phyloP scores from a whole-genome alignment of 2,329 filamentous ascomycete species.

The Zalaria sp. region DNA sequence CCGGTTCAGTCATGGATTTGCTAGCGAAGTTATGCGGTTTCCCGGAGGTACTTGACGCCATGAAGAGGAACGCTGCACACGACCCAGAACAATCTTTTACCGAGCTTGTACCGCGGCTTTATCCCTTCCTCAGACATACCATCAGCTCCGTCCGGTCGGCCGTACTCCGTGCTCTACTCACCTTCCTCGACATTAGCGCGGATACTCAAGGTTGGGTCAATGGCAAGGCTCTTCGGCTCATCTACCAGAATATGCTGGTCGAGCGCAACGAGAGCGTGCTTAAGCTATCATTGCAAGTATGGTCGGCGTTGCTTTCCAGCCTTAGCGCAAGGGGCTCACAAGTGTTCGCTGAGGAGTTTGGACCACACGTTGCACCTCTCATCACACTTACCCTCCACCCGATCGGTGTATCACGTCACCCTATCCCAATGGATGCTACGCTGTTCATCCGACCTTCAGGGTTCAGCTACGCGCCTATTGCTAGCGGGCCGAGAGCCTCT shows the following conservation, averaged over 20 bases:
- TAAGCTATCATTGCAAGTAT: conserved; percentile 72
- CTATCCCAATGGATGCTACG: conserved; percentile 78
- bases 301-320: conserved; percentile 61
- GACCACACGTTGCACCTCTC: conserved; percentile 62
- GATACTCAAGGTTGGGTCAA: conserved; percentile 82
- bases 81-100: conserved; percentile 84
- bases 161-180: conserved; percentile 81
- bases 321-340: conserved; percentile 47
- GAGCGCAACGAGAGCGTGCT: conserved; percentile 79
- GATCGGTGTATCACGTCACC: conserved; percentile 80
- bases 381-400: conserved; percentile 78
- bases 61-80: conserved; percentile 76
- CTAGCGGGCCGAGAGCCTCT: conserved; percentile 24
- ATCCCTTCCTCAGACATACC: conserved; percentile 91
- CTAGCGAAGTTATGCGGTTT: conserved; percentile 92
- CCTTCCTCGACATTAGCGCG: conserved; percentile 74
- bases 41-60: conserved; percentile 78
- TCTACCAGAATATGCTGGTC: conserved; percentile 91
- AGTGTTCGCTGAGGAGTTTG: conserved; percentile 59
- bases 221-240: conserved; percentile 70
- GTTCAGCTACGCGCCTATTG: conserved; percentile 53
- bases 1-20: conserved; percentile 96
- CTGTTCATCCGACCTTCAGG: conserved; percentile 92
- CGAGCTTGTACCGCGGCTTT: conserved; percentile 80
- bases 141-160: conserved; percentile 91